Evolutionary conservation across 1,284 basidiomycete genomes (phyloP).

Genomic region (Ustilago trichophora): DNA sequence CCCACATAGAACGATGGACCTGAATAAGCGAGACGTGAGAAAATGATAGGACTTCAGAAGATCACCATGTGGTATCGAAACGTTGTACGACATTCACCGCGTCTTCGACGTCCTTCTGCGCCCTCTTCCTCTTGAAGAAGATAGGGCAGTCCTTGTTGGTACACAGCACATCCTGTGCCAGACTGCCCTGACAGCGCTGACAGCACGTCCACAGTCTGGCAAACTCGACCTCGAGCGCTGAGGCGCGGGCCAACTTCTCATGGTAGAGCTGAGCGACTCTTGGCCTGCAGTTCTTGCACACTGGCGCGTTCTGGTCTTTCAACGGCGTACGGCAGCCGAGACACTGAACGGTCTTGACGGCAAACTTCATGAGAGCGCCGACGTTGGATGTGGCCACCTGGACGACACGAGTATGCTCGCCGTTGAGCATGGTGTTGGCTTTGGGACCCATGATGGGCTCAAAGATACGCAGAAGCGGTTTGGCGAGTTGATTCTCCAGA

Average conservation of each 20-base stretch:
- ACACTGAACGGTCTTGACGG: conserved; percentile 64
- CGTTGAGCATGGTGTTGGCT: conserved; percentile 56
- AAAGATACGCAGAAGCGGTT: conserved; percentile 66
- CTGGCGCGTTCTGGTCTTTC: conserved; percentile 55
- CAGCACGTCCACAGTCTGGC: conserved; percentile 66
- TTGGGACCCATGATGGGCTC: conserved; percentile 65
- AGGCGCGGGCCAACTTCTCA: conserved; percentile 57
- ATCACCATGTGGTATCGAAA: conserved; percentile 54
- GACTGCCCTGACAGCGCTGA: conserved; percentile 63
- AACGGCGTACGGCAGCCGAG: conserved; percentile 65
- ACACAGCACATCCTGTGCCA: conserved; percentile 86
- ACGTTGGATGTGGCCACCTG: conserved; percentile 64
- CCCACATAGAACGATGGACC: too few species aligned
- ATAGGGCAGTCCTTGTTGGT: conserved; percentile 97
- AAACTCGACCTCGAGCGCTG: conserved; percentile 61
- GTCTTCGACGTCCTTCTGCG: conserved; percentile 61
- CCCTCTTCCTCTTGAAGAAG: conserved; percentile 82
- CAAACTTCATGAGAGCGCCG: conserved; percentile 66
- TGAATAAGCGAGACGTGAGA: too few species aligned
- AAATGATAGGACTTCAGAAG: too few species aligned
- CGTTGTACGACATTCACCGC: conserved; percentile 52
- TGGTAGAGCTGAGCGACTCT: conserved; percentile 62
- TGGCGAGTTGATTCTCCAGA: conserved; percentile 65
- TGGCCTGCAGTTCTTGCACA: conserved; percentile 63
- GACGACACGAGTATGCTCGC: conserved; percentile 63